Base-by-base conservation (phyloP, 2,329 filamentous ascomycete genomes). In the Graphium sp. region DNA sequence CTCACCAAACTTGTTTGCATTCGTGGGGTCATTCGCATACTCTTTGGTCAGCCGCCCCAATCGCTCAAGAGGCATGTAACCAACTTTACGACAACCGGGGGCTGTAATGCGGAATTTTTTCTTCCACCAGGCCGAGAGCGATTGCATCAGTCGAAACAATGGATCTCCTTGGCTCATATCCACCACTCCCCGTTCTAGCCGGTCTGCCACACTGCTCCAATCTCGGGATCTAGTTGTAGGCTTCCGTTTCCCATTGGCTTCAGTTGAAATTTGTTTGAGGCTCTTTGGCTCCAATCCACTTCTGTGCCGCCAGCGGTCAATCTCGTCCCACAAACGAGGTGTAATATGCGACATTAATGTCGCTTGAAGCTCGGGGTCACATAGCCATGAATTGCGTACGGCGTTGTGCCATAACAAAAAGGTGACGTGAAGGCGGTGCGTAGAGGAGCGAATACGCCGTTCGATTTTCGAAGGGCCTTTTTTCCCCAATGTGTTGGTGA, bases 351-450 rank as follows among this genome's bases (percentile, higher is more conserved):
- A 70, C 4, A 89, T 60, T 45, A 94, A 60, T 11, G 74, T 77
- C 8, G 73, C 70, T 35, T 89, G 81, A 1, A 91, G 61, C 35
- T 79, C 68, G 4, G 63, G 49, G 41, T 95, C 80, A 39, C 81
- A 81, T 13, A 84, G 54, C 76, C 87, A 95, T 0, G 70, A 61
- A 46, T 95, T 94, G 23, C 81, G 71, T 10, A 89, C 52, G 1
- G 81, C 69, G 44, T 95, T 95, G 47, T 95, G 85, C 63, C 78
- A 94, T 34, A 98, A 64, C 11, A 98, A 57, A 29, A 74, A 69
- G 46, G 91, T 74, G 2, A 95, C 84, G 49, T 98, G 89, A 39
- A 93, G 63, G 40, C 81, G 80, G 49, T 98, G 89, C 1, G 83
- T 84, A 4, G 74, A 64, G 19, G 74, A 66, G 16, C 89, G 68